Conservation (phyloP, 176 grass and related monocot species). For the Oryza rufipogon region DNA sequence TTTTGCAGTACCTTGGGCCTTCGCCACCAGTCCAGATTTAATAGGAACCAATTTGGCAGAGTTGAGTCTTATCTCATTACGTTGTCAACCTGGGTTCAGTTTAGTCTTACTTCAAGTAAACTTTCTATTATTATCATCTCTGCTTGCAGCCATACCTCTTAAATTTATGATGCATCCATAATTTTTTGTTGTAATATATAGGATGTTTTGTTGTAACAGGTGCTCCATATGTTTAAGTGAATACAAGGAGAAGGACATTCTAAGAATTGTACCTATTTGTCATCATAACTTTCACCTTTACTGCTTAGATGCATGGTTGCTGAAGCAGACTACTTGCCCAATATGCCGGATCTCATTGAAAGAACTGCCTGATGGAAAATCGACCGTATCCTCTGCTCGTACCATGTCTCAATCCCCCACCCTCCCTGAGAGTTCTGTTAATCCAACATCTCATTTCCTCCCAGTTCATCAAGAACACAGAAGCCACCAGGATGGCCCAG, state of each 20-base stretch:
- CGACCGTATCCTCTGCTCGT: slow-evolving; percentile 20
- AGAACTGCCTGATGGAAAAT: slow-evolving; percentile 48
- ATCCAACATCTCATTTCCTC: slow-evolving; percentile 39
- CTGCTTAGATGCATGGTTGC: slow-evolving; percentile 86
- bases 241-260: slow-evolving; percentile 73
- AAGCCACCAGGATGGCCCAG: slow-evolving; percentile 27
- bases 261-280: slow-evolving; percentile 74
- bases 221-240: slow-evolving; percentile 93
- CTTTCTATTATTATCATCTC: background rate
- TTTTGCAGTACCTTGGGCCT: background rate
- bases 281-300: slow-evolving; percentile 70
- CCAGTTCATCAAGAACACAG: slow-evolving; percentile 33
- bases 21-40: background rate
- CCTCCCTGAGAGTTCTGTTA: slow-evolving; percentile 34
- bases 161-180: background rate
- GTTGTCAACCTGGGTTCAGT: background rate
- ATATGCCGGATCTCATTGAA: slow-evolving; percentile 79
- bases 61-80: background rate
- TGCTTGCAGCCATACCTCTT: background rate
- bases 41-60: background rate
- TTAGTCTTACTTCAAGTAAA: slow-evolving; percentile 11
- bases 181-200: background rate
- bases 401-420: slow-evolving; percentile 32
- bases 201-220: slow-evolving; percentile 48
- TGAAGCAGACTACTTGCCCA: slow-evolving; percentile 79